Evolutionary conservation across 768 basidiomycete genomes (phyloP).

Genomic region (Lentinula edodes): DNA sequence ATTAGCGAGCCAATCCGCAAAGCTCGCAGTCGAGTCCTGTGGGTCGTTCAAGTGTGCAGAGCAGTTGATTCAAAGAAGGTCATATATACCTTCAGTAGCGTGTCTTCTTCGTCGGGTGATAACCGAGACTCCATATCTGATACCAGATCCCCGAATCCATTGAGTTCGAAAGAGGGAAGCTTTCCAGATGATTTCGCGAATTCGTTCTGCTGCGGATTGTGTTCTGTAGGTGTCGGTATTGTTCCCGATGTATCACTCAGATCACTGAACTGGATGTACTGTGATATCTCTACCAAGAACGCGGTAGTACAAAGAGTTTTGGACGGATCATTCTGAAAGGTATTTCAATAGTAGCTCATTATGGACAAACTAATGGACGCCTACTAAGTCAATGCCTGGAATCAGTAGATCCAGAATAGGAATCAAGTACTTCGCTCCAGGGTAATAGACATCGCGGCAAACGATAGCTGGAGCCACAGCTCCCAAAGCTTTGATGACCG

Average conservation of each 20-base stretch:
- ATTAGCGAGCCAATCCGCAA: conserved; percentile 79
- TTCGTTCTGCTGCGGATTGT: conserved; percentile 26
- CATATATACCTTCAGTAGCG: conserved; percentile 43
- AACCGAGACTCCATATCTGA: conserved; percentile 35
- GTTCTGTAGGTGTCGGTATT: conserved; percentile 21
- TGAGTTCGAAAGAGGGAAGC: conserved; percentile 31
- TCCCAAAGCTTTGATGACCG: conserved; percentile 80
- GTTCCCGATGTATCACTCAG: conserved; percentile 36
- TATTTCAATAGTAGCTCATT: conserved; percentile 2
- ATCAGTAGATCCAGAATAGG: conserved; percentile 76
- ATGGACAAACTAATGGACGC: conserved; percentile 15
- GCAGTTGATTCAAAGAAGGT: neutral
- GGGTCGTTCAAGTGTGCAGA: neutral
- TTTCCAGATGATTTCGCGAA: conserved; percentile 11
- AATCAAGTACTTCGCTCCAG: conserved; percentile 77
- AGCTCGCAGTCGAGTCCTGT: conserved; percentile 63
- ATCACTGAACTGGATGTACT: conserved; percentile 71
- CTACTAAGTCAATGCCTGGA: conserved; percentile 81
- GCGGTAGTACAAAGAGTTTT: conserved; percentile 76
- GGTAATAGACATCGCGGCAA: conserved; percentile 73
- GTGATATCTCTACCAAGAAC: conserved; percentile 69
- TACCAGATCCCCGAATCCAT: conserved; percentile 32
- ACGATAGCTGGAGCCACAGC: conserved; percentile 77
- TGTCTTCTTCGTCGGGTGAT: conserved; percentile 65
- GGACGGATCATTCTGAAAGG: conserved; percentile 61